Evolutionary conservation across 2,329 filamentous ascomycete species (phyloP).

Genomic region (Ceratocystis cubensis): DNA sequence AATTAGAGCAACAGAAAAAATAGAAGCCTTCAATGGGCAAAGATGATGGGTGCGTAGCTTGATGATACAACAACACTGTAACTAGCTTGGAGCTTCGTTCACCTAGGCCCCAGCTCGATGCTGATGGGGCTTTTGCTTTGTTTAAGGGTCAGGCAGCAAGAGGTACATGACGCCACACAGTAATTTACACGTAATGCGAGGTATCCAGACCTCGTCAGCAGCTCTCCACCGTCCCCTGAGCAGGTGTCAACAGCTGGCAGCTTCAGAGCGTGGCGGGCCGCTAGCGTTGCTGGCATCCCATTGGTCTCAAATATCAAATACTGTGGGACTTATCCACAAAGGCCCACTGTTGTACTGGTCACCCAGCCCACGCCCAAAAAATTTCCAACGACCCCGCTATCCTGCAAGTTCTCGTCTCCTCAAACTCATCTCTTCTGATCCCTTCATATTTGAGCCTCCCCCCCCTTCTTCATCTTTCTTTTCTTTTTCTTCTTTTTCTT

Average conservation of each 20-base stretch:
- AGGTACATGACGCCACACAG: conserved; percentile 9
- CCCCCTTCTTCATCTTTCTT: conserved; percentile 23
- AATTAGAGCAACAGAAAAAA: background rate
- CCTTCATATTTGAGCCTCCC: conserved; percentile 24
- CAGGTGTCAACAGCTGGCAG: background rate
- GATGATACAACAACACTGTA: conserved; percentile 6
- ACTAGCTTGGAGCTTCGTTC: conserved; percentile 12
- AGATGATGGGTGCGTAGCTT: background rate
- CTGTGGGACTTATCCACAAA: conserved; percentile 18
- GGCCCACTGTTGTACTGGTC: conserved; percentile 18
- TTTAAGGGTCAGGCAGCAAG: conserved; percentile 16
- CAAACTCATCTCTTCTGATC: conserved; percentile 19
- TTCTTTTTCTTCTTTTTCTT: conserved; percentile 23
- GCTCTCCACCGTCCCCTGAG: background rate
- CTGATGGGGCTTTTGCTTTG: background rate
- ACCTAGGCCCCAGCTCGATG: background rate
- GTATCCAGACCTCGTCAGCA: conserved; percentile 9
- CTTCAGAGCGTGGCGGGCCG: background rate
- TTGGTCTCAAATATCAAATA: conserved; percentile 10
- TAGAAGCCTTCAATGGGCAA: background rate
- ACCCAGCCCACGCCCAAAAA: conserved; percentile 20
- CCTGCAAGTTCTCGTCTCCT: conserved; percentile 22
- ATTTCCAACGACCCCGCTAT: conserved; percentile 29
- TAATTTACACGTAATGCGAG: background rate
- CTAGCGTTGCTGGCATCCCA: background rate